Conservation (phyloP, 371 early-diverging fungal genomes). For the Chytridium lagenaria region DNA sequence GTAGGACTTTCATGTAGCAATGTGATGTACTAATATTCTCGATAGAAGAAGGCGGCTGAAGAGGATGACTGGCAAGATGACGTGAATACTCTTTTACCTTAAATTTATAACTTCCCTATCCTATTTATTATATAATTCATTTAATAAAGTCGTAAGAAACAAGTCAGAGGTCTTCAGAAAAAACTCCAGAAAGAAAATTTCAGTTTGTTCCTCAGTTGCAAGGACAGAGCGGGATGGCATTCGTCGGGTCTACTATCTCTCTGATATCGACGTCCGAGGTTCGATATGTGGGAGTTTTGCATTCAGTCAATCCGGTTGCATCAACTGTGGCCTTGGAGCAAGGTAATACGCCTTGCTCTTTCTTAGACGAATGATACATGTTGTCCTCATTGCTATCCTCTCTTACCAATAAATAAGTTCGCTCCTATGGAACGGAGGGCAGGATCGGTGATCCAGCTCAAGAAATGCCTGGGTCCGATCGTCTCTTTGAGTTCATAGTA, state of each 20-base stretch:
- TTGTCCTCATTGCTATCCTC: no score
- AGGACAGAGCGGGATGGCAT: constrained; percentile 37
- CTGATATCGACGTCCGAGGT: constrained; percentile 90
- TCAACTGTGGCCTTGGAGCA: constrained; percentile 81
- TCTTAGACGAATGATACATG: no score
- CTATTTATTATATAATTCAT: not conserved
- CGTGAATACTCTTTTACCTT: constrained; percentile 40
- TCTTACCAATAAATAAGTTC: constrained; percentile 34
- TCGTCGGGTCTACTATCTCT: constrained; percentile 73
- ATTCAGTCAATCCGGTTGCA: constrained; percentile 85
- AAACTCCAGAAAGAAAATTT: no score
- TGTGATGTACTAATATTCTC: no score
- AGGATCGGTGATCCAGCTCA: constrained; percentile 68
- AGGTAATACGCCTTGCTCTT: no score
- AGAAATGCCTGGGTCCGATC: constrained; percentile 82
- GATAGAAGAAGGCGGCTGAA: constrained; percentile 17
- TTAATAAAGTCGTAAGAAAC: no score
- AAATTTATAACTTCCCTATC: constrained; percentile 16
- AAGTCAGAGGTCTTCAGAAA: no score
- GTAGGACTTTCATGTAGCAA: constrained; percentile 3
- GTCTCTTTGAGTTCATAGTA: constrained; percentile 88
- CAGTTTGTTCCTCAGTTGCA: no score
- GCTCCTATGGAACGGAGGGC: constrained; percentile 59
- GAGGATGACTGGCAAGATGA: constrained; percentile 50
- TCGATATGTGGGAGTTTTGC: constrained; percentile 90